Evolutionary conservation across 2,329 filamentous ascomycete genomes (phyloP), one percentile per base, ranked within the genome.

Genomic region (Neopestalotiopsis clavispora): DNA sequence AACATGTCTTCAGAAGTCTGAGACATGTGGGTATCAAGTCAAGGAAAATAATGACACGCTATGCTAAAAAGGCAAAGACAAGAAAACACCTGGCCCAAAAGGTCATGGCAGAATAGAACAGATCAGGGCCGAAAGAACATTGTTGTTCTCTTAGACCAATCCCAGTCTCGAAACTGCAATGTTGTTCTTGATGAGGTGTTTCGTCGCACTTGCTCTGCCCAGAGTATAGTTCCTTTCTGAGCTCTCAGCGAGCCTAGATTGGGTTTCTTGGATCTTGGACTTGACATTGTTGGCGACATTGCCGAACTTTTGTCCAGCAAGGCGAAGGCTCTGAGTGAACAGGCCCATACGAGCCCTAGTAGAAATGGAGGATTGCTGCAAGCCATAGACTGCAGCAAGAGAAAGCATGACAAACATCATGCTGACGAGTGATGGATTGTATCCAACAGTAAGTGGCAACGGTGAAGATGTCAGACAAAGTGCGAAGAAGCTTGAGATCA

Each of bases 241-340:
- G 20, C 23, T 60, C 30, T 38, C 10, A 10, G 40, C 13, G 12
- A 60, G 9, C 28, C 38, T n/a, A 23, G 17, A 59, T 10, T 60
- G 65, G 34, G 20, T 28, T 63, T 28, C 28, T 17, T 49, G 42
- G 34, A 63, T 62, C 66, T 40, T 65, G 40, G 69, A 61, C 67
- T 69, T 68, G 52, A 68, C 64, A 6, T 45, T 58, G 45, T 66
- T 61, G 20, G 56, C 62, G 32, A 66, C 59, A 20, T 58, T 14
- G 28, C 59, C 38, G 23, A 40, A 38, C 56, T 69, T 45, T 34
- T 62, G 67, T 45, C 62, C 56, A 2, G 58, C 13, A 38, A 62
- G 64, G 66, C 67, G 59, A 69, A 72, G 72, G 67, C 38, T 63
- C 28, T 65, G 69, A 38, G 68, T 66, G 67, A 64, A 58, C n/a